Conservation (phyloP, 2,329 filamentous ascomycete species). For the Cordyceps farinosa region DNA sequence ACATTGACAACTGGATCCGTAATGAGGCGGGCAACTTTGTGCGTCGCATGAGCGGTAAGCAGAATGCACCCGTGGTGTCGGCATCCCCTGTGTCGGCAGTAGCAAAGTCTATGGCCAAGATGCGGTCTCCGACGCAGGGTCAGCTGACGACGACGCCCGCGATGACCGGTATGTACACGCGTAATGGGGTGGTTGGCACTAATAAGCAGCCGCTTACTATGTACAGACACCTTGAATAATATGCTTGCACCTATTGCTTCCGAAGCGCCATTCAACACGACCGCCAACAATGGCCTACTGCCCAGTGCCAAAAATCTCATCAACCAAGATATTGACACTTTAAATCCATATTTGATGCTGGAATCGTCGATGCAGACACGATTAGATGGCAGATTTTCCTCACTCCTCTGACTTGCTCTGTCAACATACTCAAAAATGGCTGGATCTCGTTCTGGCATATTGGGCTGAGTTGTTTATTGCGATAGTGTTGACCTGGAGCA, state of each 20-base stretch:
- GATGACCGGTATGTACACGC: conserved; percentile 9
- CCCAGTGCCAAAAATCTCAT: neutral
- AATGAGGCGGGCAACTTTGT: conserved; percentile 50
- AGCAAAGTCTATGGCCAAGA: neutral
- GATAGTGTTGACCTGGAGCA: too few species aligned
- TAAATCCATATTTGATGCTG: too few species aligned
- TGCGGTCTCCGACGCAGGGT: neutral
- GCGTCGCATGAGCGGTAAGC: conserved; percentile 23
- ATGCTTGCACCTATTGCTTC: conserved; percentile 3
- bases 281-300: neutral
- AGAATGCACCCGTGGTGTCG: neutral
- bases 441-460: too few species aligned
- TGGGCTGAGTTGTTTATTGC: too few species aligned
- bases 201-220: neutral
- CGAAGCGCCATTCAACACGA: conserved; percentile 5
- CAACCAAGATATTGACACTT: neutral
- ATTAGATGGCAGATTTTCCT: too few species aligned
- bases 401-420: too few species aligned
- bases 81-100: neutral
- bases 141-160: neutral
- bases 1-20: conserved; percentile 52
- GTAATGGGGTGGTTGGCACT: neutral
- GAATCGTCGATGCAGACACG: too few species aligned
- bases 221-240: neutral
- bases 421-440: too few species aligned